These are phyloP conservation scores for Spathaspora passalidarum DNA, from an alignment of 805 yeast species.

Conservation along the genomic window DNA sequence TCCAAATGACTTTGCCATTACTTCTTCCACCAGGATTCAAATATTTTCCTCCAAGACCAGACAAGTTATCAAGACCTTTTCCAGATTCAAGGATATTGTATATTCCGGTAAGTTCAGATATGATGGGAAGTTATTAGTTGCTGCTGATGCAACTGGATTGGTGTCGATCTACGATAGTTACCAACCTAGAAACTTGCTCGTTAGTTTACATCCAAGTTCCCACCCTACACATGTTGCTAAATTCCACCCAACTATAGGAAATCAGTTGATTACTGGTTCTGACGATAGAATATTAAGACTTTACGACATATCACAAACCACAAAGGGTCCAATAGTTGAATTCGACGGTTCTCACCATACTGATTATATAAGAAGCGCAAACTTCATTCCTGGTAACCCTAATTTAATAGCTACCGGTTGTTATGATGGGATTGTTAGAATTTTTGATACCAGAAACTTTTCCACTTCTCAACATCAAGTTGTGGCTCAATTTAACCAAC, in stretches of 20 bases:
- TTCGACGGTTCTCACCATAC: slow-evolving; percentile 64
- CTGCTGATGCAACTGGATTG: slow-evolving; percentile 93
- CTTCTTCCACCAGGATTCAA: slow-evolving; percentile 88
- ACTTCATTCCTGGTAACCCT: slow-evolving; percentile 70
- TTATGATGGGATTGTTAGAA: slow-evolving; percentile 82
- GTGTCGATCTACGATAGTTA: slow-evolving; percentile 87
- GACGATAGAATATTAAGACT: slow-evolving; percentile 86
- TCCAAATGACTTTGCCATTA: slow-evolving; percentile 91
- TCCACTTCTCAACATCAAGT: slow-evolving; percentile 38
- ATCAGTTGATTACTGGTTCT: slow-evolving; percentile 80
- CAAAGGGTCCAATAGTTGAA: slow-evolving; percentile 64
- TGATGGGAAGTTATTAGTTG: slow-evolving; percentile 88
- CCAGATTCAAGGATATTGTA: slow-evolving; percentile 87
- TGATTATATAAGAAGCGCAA: slow-evolving; percentile 84
- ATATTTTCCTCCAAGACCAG: slow-evolving; percentile 92
- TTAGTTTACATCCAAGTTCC: slow-evolving; percentile 76
- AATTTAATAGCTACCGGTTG: slow-evolving; percentile 89
- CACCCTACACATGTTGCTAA: slow-evolving; percentile 93
- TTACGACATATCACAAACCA: slow-evolving; percentile 79
- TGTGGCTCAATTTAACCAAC: slow-evolving; percentile 65
- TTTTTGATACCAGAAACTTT: slow-evolving; percentile 73
- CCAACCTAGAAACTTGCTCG: slow-evolving; percentile 73
- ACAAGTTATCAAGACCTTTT: slow-evolving; percentile 82
- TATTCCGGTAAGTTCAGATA: slow-evolving; percentile 86
- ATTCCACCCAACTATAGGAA: slow-evolving; percentile 75